A percentile compares a stretch with the other conserved stretches of the same genome.
Conservation (phyloP, 768 basidiomycete genomes). For the Pseudohyphozyma bogoriensis region DNA sequence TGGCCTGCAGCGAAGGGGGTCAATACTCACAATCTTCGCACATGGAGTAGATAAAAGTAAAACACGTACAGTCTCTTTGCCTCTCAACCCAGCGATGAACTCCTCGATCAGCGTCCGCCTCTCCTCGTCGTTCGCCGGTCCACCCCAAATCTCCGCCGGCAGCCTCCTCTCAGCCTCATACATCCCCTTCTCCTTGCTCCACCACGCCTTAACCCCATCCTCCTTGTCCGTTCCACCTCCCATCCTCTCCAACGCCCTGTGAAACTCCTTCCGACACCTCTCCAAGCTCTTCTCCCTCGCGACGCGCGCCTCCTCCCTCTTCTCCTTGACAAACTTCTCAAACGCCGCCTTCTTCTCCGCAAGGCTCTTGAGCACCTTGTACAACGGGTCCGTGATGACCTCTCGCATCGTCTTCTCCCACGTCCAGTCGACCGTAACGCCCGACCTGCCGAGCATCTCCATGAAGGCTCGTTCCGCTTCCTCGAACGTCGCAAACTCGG, state of each 20-base stretch:
- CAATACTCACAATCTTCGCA: neutral
- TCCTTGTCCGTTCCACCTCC: conserved; percentile 65
- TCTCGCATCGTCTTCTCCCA: conserved; percentile 99
- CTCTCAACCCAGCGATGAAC: conserved; percentile 72
- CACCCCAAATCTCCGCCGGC: conserved; percentile 48
- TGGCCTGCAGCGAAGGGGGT: conserved; percentile 49
- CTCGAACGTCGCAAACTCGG: conserved; percentile 72
- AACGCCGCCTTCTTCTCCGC: conserved; percentile 90
- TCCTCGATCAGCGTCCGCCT: conserved; percentile 82
- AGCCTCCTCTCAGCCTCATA: conserved; percentile 50
- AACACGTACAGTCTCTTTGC: conserved; percentile 70
- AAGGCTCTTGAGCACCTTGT: conserved; percentile 82
- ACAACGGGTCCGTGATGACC: conserved; percentile 94
- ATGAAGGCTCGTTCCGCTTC: conserved; percentile 93
- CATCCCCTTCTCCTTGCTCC: conserved; percentile 46
- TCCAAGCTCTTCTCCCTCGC: conserved; percentile 72
- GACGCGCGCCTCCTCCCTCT: conserved; percentile 69
- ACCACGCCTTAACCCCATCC: conserved; percentile 50
- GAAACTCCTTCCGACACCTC: conserved; percentile 51
- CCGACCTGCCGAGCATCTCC: conserved; percentile 76
- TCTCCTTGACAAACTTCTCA: conserved; percentile 78
- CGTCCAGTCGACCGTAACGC: conserved; percentile 83
- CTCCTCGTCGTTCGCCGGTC: conserved; percentile 69
- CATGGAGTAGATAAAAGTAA: no score
- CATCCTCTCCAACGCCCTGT: conserved; percentile 87